phyloP scores from a whole-genome alignment of 768 basidiomycete genomes.

The Lentinula raphanica region DNA sequence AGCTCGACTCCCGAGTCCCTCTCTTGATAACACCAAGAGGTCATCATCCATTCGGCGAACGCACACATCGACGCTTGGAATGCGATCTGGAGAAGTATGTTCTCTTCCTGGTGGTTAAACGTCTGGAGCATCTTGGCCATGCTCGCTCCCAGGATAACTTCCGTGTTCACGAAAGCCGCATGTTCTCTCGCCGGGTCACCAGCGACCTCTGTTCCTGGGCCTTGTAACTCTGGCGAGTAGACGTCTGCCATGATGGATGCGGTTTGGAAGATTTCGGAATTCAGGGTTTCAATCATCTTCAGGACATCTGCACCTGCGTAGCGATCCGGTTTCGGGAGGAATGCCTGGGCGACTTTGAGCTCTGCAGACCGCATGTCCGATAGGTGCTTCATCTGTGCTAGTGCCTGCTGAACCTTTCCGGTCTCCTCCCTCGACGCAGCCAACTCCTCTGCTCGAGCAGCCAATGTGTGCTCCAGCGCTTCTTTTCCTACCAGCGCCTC shows the following conservation, averaged over 20 bases:
- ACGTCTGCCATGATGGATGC: constrained; percentile 31
- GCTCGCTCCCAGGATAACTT: constrained; percentile 11
- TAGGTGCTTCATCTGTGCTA: constrained; percentile 23
- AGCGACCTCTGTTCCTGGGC: constrained; percentile 10
- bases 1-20: constrained; percentile 9
- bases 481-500: constrained; percentile 16
- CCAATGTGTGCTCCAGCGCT: constrained; percentile 15
- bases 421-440: constrained; percentile 19
- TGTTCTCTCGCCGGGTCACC: constrained; percentile 10
- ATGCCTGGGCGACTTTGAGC: constrained; percentile 34
- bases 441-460: constrained; percentile 15
- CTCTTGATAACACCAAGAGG: constrained; percentile 14
- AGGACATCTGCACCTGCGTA: constrained; percentile 32
- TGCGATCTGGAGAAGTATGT: constrained; percentile 10
- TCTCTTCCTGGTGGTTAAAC: constrained; percentile 10
- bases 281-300: constrained; percentile 28
- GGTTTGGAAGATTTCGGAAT: constrained; percentile 32
- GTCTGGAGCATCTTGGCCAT: constrained; percentile 11
- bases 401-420: constrained; percentile 14
- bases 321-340: constrained; percentile 28
- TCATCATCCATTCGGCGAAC: constrained; percentile 13
- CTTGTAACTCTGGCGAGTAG: constrained; percentile 12
- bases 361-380: constrained; percentile 31
- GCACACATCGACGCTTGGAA: constrained; percentile 15
- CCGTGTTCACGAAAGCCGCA: constrained; percentile 5